Conservation (phyloP, 257 asterid species). For the Scutellaria barbata region DNA sequence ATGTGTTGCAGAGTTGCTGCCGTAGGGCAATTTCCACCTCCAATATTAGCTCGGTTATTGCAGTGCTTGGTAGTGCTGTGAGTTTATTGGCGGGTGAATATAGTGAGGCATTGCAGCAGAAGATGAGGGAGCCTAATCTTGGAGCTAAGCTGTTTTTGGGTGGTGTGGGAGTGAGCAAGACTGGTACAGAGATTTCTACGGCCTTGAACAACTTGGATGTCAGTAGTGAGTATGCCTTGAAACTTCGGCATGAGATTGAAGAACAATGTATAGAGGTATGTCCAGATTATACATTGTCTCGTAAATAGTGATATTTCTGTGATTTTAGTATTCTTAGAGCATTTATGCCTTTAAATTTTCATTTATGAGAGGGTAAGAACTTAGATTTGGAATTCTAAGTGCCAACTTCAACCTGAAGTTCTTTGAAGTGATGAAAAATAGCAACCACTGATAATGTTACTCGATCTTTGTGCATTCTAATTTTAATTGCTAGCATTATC, state of each 20-base stretch:
- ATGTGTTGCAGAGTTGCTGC: constrained; percentile 96
- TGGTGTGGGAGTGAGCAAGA: constrained; percentile 88
- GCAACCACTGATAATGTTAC: not conserved
- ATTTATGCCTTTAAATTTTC: constrained; percentile 17
- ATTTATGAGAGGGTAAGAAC: constrained; percentile 4
- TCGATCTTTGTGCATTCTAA: not conserved
- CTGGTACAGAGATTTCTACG: constrained; percentile 87
- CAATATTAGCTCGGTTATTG: constrained; percentile 85
- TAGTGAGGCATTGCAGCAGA: constrained; percentile 89
- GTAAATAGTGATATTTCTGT: not conserved
- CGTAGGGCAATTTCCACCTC: constrained; percentile 87
- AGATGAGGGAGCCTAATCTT: constrained; percentile 84
- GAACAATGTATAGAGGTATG: constrained; percentile 89
- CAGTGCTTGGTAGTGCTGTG: constrained; percentile 79
- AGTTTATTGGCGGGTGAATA: constrained; percentile 89
- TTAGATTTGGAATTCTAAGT: constrained; percentile 3
- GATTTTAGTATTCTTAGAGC: not conserved
- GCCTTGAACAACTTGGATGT: constrained; percentile 93
- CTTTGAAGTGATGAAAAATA: constrained; percentile 17
- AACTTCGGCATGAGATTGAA: constrained; percentile 89
- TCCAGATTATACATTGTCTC: not conserved
- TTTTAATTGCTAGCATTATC: not conserved
- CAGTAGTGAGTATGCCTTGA: constrained; percentile 86
- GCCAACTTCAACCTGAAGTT: constrained; percentile 9
- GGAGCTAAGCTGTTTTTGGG: constrained; percentile 89